A percentile compares a stretch with the other conserved stretches of the same genome.
These are phyloP conservation scores for Vigna unguiculata DNA, from an alignment of 306 rosid genomes.

Conservation along the genomic window DNA sequence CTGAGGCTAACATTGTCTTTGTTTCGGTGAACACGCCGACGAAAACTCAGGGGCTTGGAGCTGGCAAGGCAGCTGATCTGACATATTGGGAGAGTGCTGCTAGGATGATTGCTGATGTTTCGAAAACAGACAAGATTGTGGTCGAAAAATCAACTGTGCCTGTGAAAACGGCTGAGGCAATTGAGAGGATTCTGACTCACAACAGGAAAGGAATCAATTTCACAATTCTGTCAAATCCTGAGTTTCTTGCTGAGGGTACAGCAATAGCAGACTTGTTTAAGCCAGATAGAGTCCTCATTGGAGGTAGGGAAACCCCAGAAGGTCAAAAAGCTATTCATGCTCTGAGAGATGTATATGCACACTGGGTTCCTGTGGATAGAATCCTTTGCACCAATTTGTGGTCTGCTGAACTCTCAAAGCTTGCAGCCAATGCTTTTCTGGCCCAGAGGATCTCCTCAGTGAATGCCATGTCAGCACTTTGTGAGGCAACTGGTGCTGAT, in stretches of 20 bases:
- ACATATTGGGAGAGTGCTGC: conserved; percentile 99
- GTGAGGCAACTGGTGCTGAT: conserved; percentile 97
- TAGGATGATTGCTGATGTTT: conserved; percentile 92
- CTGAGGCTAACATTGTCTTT: conserved; percentile 83
- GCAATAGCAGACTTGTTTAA: conserved; percentile 71
- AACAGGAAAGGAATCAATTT: conserved; percentile 89
- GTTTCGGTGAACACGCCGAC: conserved; percentile 97
- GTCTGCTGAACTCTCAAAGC: conserved; percentile 98
- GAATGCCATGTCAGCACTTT: conserved; percentile 90
- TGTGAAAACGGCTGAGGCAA: conserved; percentile 94
- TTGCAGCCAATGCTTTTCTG: conserved; percentile 92
- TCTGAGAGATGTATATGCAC: conserved; percentile 78
- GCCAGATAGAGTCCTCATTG: conserved; percentile 87
- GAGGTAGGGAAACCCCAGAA: conserved; percentile 93
- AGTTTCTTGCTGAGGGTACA: conserved; percentile 95
- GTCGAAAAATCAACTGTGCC: conserved; percentile 96
- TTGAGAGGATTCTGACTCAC: conserved; percentile 87
- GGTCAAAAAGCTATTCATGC: conserved; percentile 79
- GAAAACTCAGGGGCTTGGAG: conserved; percentile 91
- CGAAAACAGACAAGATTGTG: conserved; percentile 84
- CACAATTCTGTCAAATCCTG: conserved; percentile 90
- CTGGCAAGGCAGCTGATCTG: conserved; percentile 94
- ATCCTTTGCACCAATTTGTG: conserved; percentile 88
- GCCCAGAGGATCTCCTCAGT: conserved; percentile 97
- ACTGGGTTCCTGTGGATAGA: conserved; percentile 76